Evolutionary conservation across 1,284 basidiomycete genomes (phyloP), one percentile per base, ranked within the genome.

Genomic region (Cutaneotrichosporon arboriforme): DNA sequence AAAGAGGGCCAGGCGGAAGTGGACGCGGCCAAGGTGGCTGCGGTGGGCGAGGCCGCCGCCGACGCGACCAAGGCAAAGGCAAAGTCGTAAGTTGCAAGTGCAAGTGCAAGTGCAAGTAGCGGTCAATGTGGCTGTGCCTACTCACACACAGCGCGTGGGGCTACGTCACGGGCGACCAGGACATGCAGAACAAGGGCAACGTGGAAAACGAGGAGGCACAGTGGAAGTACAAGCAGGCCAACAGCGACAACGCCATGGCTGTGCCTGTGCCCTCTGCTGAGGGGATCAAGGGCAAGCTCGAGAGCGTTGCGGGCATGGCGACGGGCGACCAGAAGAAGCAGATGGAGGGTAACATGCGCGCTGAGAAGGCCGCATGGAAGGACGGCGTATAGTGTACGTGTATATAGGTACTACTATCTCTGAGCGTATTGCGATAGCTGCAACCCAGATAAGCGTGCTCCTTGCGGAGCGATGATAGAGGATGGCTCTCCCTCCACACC

Each of bases 281-380:
- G 51, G 69, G 64, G 0, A 49, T 67, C 34, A 65, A 69, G 57
- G 69, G 70, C 13, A 70, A 70, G 51, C 46, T 70, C n/a, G 59
- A 71, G 56, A 67, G 67, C 38, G 73, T 68, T 0, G 60, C 61
- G 17, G 74, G 73, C 4, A 73, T 73, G 59, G 64, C 65, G 2
- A 72, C 66, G 1, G 71, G 70, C 0, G 69, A 75, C 60, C 49
- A 62, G 49, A 60, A 62, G 41, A 64, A 64, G 58, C 75, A 77
- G 61, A 69, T 63, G 49, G 63, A 70, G 51, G 74, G 72, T 18
- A 77, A 77, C 54, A 8, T 54, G 26, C 55, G 59, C 12, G 64
- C 64, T 0, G 65, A 67, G 57, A 72, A 71, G 58, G 72, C 74
- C 2, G 72, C 71, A 31, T 75, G 73, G 73, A 70, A 55, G 22